Evolutionary conservation across 2,329 filamentous ascomycete genomes (phyloP), one percentile per base, ranked within the genome.

Genomic region (Diatrype stigma): DNA sequence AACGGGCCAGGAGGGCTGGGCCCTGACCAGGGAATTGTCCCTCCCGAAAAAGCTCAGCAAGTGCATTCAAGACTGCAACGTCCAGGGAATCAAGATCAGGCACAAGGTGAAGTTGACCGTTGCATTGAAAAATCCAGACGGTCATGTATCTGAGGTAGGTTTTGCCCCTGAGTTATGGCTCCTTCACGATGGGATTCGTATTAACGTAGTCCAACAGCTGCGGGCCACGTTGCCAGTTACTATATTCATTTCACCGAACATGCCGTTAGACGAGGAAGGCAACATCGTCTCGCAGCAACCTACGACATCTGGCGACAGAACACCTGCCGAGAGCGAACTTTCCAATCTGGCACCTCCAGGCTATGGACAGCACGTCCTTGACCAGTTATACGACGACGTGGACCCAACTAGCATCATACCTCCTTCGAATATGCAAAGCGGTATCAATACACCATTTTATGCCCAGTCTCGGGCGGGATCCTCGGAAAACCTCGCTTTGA

Each of bases 21-120:
- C 76, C 14, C 72, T 83, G 64, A 84, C 73, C 64, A 84, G 80
- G 67, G 77, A 72, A 60, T 73, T 81, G 71, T 82, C 87, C 37
- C 75, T 99, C 32, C 93, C 93, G 5, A 92, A 89, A 70, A 90
- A 82, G 51, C 73, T 99, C 55, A 86, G 86, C 59, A 81, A 84
- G 58, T 96, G 93, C 71, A 76, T 96, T 47, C 94, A 99, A 69
- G 92, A 96, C 63, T 85, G 94, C 44, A 90, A 96, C 62, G 85
- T 87, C 21, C 85, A 90, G 61, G 89, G 90, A 47, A 95, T 99
- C 73, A 96, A 94, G 69, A 81, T 97, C 48, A 82, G 90, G 50
- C 94, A 99, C 70, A 96, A 96, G 72, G 80, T 97, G 59, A 93
- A 93, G 73, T 80, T 97, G 63, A 90, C 90, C 46, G 86, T 97